Evolutionary conservation across 495 filamentous ascomycete species (phyloP).

Genomic region (Letharia lupina): DNA sequence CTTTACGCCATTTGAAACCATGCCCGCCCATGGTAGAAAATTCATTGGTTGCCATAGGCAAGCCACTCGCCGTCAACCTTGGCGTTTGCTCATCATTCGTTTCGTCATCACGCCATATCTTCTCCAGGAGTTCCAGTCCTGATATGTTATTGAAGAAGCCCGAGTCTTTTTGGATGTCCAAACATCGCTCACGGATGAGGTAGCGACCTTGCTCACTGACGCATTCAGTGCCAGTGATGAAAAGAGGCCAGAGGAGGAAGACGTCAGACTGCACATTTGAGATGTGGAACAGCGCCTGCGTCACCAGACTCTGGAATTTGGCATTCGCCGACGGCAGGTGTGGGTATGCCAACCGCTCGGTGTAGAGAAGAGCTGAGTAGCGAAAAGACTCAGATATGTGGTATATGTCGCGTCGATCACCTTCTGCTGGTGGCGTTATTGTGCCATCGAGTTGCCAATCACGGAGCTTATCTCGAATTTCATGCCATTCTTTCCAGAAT

Average conservation of each 20-base stretch:
- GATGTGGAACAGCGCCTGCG: conserved; percentile 72
- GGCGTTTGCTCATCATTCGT: conserved; percentile 16
- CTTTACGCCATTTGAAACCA: conserved; percentile 69
- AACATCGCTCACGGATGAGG: conserved; percentile 68
- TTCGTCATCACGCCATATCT: conserved; percentile 59
- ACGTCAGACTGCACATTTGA: conserved; percentile 73
- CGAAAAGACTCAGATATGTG: conserved; percentile 83
- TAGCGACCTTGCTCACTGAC: conserved; percentile 71
- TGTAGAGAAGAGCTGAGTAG: conserved; percentile 81
- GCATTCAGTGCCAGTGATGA: conserved; percentile 85
- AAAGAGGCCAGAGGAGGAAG: conserved; percentile 90
- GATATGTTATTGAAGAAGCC: conserved; percentile 90
- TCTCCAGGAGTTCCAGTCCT: conserved; percentile 76
- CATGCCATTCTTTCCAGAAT: conserved; percentile 85
- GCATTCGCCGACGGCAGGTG: conserved; percentile 62
- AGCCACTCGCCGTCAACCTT: neutral
- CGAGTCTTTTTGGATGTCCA: conserved; percentile 76
- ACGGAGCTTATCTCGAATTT: conserved; percentile 66
- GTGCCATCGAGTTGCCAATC: conserved; percentile 65
- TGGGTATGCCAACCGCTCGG: conserved; percentile 77
- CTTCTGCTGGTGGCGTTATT: conserved; percentile 32
- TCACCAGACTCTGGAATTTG: conserved; percentile 76
- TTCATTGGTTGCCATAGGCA: conserved; percentile 11
- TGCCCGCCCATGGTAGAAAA: conserved; percentile 25
- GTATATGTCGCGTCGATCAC: conserved; percentile 41